Conservation (phyloP, 2,329 filamentous ascomycete genomes). For the Penicillium sp. region DNA sequence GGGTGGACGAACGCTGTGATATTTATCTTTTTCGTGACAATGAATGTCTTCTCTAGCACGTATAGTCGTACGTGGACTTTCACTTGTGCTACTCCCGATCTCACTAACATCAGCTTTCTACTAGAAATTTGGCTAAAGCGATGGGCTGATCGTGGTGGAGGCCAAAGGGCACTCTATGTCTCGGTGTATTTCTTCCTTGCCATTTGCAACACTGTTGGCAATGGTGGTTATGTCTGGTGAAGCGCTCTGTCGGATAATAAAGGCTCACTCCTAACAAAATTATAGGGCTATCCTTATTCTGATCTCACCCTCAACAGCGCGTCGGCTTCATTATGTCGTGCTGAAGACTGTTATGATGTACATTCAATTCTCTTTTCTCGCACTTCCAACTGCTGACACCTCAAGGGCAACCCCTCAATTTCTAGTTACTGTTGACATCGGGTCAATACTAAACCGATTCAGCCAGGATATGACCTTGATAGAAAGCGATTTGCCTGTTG, state of each 20-base stretch:
- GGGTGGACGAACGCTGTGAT: neutral
- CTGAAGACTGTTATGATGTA: neutral
- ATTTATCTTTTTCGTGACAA: neutral
- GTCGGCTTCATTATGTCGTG: neutral
- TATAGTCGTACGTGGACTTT: neutral
- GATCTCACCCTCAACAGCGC: neutral
- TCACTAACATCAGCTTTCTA: neutral
- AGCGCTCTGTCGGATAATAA: neutral
- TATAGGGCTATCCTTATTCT: neutral
- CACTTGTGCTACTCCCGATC: neutral
- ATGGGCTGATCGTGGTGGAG: neutral
- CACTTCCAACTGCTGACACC: neutral
- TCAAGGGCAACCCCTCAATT: neutral
- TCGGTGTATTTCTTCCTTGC: neutral
- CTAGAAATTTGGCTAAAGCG: neutral
- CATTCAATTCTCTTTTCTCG: neutral
- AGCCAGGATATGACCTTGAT: neutral
- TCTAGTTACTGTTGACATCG: neutral
- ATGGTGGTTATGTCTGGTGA: neutral
- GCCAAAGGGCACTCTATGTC: neutral
- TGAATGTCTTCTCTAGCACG: neutral
- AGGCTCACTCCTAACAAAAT: neutral
- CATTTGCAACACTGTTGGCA: neutral
- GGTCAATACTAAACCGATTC: neutral
- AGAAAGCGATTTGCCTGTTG: neutral